Base-by-base conservation (phyloP, 257 asterid genomes). In the Nicotiana tomentosiformis region DNA sequence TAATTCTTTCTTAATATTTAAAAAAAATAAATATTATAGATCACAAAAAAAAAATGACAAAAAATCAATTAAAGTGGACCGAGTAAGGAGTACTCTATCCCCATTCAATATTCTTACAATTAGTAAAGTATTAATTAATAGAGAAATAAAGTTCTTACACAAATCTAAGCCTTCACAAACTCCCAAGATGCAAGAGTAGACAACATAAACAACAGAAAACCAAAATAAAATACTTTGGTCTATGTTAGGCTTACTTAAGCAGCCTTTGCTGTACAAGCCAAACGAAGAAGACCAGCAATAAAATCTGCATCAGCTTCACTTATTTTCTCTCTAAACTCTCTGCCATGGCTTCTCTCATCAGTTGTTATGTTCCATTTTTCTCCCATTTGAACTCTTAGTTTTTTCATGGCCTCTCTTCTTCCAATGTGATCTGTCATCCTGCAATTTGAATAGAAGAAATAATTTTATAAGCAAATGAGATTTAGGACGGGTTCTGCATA, bases 371-470 rank as follows among this genome's bases (percentile, higher is more conserved):
- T 80, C 68, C 78, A 10, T 26, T 72, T 83, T 77, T 74, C 60
- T 72, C 81, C 87, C 78, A 70, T 86, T 62, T 87, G 37, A 49
- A 10, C 78, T 23, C 62, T 74, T 26, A 74, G 43, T 20, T 74
- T 74, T 49, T 83, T 88, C 53, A 86, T 82, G 18, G 68, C 85
- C 84, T 86, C 77, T 69, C 91, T 90, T 88, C 91, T 89, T 37
- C 84, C 77, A 7, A 77, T 88, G 69, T 88, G 92, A 82, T 90
- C 92, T 32, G 83, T 82, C 83, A 88, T 85, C 87, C 90, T 90
- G 76, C 80, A 20, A 10, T 11, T 49, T 46, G 5, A 74, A 74
- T 0, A 23, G 23, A 72, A 77, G 15, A 62, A 39, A 60, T 32
- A 16, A 58, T 23, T 1, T 61, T 7, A 35, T n/a, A 7, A 23